phyloP scores from a whole-genome alignment of 371 early-diverging fungal genomes.

The Haplosporangium sp. region DNA sequence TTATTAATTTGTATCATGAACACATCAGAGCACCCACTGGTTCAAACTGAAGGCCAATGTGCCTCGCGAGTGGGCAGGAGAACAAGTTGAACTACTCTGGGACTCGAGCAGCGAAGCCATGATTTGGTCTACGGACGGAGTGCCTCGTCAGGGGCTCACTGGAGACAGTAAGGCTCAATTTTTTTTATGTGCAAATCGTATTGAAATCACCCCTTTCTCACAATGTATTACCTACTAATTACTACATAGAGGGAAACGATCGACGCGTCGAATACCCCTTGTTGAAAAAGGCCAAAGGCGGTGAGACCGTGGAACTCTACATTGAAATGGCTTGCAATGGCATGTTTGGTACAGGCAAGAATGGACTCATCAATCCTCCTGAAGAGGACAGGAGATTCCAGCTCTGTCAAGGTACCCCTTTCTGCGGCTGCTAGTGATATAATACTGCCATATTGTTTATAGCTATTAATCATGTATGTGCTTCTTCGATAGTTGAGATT shows the following conservation, averaged over 20 bases:
- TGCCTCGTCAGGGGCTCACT: conserved; percentile 90
- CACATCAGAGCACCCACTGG: conserved; percentile 90
- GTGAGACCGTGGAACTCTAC: conserved; percentile 76
- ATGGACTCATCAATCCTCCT: conserved; percentile 74
- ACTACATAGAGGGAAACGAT: conserved; percentile 62
- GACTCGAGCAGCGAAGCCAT: conserved; percentile 90
- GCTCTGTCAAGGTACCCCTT: conserved; percentile 29
- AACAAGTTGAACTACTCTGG: conserved; percentile 82
- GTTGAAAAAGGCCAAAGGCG: conserved; percentile 68
- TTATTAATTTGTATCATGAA: background rate
- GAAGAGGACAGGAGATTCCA: conserved; percentile 67
- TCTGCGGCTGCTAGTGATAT: too few relatives aligned
- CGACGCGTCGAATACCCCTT: conserved; percentile 83
- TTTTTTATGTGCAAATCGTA: background rate
- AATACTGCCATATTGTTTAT: too few relatives aligned
- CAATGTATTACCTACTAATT: background rate
- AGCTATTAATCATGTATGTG: background rate
- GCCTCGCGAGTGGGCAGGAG: conserved; percentile 72
- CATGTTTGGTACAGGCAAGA: conserved; percentile 86
- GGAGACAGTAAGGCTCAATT: conserved; percentile 70
- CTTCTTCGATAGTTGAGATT: conserved; percentile 70
- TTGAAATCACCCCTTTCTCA: background rate
- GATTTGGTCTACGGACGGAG: conserved; percentile 87
- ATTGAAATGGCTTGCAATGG: conserved; percentile 95
- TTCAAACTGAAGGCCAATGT: conserved; percentile 75